Evolutionary conservation across 2,329 filamentous ascomycete species (phyloP).

Genomic region (Colletotrichum sp.): DNA sequence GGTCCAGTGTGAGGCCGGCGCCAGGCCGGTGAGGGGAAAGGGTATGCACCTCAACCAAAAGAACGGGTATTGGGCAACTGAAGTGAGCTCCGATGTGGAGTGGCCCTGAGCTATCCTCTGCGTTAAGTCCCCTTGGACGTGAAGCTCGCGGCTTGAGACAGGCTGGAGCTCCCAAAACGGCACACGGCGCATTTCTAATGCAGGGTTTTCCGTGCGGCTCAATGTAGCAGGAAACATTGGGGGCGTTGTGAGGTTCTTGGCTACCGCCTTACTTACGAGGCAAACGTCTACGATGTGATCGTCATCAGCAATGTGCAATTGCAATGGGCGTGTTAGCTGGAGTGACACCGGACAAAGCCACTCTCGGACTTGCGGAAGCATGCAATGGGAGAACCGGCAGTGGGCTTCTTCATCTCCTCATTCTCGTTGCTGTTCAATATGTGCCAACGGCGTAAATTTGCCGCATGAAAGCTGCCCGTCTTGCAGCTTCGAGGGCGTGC

Average conservation of each 20-base stretch:
- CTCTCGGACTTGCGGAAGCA: conserved; percentile 10
- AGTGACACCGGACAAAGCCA: background rate
- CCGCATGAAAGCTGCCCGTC: background rate
- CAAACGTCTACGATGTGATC: background rate
- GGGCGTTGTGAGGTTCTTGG: background rate
- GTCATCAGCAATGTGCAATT: background rate
- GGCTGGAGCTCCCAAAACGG: conserved; percentile 1
- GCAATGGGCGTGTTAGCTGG: background rate
- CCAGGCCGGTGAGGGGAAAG: background rate
- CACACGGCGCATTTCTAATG: background rate
- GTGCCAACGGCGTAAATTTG: background rate
- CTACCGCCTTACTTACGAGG: background rate
- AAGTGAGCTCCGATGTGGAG: background rate
- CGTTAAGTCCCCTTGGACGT: background rate
- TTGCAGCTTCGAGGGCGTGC: background rate
- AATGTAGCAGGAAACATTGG: background rate
- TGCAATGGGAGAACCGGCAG: conserved; percentile 1
- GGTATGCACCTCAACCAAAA: background rate
- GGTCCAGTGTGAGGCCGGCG: background rate
- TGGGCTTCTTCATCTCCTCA: background rate
- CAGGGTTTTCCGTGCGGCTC: conserved; percentile 2
- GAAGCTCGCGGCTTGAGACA: background rate
- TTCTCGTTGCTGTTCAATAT: background rate
- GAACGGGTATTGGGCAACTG: background rate
- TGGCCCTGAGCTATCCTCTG: background rate